Base-by-base conservation (phyloP, 2,329 filamentous ascomycete genomes). In the Sclerotinia glacialis region DNA sequence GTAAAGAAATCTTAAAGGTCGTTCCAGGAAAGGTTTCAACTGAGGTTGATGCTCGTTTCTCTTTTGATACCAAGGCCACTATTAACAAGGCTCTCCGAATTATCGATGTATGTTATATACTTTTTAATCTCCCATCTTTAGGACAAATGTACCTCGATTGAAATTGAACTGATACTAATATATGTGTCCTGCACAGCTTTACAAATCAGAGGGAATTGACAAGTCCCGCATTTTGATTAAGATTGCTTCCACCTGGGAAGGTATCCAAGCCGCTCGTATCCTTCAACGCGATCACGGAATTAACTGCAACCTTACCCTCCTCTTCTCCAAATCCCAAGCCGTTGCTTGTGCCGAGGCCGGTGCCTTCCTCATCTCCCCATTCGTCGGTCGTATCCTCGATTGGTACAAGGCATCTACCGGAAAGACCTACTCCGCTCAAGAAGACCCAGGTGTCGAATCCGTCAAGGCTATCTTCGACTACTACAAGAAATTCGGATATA, bases 401-500 rank as follows among this genome's bases (percentile, higher is more conserved):
- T 99, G 94, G 94, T 97, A 89, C 91, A 99, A 99, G 92, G 92
- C 92, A 68, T 83, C 88, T 75, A 91, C 88, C 80, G 96, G 96
- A 89, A 93, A 96, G 87, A 91, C 95, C 74, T 99, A 93, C 88
- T 77, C 84, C 79, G 86, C 92, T 80, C 83, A 91, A 81, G 91
- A 96, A 80, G 95, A 99, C 85, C 95, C 95, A 67, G 95, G 95
- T 85, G 95, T 99, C 81, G 86, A 92, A 83, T 94, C 90, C 73
- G 95, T 99, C 78, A 86, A 94, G 86, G 78, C 77, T 80, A 99
- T 99, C 84, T 99, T 90, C 89, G 95, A 99, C 88, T 99, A 99
- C 91, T 99, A 99, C 90, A 99, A 99, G 92, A 98, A 98, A 87
- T 92, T 84, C 80, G 92, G 91, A 80, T 97, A 99, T 89, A 97